Base-by-base conservation (phyloP, 2,329 filamentous ascomycete genomes). In the Laburnicola sp. region DNA sequence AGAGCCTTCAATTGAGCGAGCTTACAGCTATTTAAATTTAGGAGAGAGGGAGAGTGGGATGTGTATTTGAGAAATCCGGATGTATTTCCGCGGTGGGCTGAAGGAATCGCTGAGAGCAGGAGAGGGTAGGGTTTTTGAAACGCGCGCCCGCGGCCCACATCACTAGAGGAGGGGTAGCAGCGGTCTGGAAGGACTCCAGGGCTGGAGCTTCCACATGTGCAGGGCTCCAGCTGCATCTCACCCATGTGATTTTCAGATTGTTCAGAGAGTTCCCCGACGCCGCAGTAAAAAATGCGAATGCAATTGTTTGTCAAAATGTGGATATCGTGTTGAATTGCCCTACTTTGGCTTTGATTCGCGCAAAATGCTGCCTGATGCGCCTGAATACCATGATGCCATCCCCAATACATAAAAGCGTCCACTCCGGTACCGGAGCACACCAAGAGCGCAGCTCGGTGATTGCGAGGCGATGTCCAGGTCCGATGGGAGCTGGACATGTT, bases 311-410 rank as follows among this genome's bases (percentile, higher is more conserved):
- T 30, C 42, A 54, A 43, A 51, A 61, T 58, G 59, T 59, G 62
- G 59, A 66, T 65, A 65, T 67, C 62, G 56, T 66, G 59, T 66
- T 65, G 59, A 53, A 59, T 67, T 70, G 65, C 64, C 62, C 62
- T 58, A 56, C 57, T 38, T 54, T 51, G 16, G 60, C 56, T 56
- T 51, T 48, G 48, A 59, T 51, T 53, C 57, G 57, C 62, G 66
- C 67, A 65, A 64, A 34, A 69, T 70, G 66, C 68, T 68, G 59
- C 64, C 61, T 68, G 56, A 66, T 66, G 62, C 66, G 66, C 68
- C 69, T 50, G 51, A 53, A 50, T 54, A 16, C 16, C 51, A 50
- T 56, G 46, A 60, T 65, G 56, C 62, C 55, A 47, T 62, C 56
- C 56, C 62, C 53, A 59, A 60, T 65, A 60, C 60, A 53, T 53